Conservation (phyloP, 2,329 filamentous ascomycete genomes). For the Alternaria brassicicola region DNA sequence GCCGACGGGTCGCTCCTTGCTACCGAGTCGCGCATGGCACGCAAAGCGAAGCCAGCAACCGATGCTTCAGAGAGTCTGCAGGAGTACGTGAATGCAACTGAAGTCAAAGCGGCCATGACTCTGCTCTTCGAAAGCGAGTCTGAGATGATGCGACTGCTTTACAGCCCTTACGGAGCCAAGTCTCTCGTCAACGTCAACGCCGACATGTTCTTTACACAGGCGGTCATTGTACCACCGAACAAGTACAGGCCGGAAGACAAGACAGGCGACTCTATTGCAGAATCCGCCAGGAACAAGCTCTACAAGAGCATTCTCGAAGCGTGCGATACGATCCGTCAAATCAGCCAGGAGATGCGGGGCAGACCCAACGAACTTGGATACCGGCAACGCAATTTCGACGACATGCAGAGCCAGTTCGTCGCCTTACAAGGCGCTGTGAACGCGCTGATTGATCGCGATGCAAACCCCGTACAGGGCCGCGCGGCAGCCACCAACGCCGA, state of each 20-base stretch:
- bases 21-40: conserved; percentile 50
- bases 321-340: conserved; percentile 74
- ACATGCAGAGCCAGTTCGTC: conserved; percentile 82
- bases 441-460: conserved; percentile 86
- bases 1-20: conserved; percentile 60
- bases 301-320: conserved; percentile 84
- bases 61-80: conserved; percentile 56
- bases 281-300: conserved; percentile 84
- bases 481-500: conserved; percentile 82
- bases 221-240: conserved; percentile 88
- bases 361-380: conserved; percentile 48
- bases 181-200: conserved; percentile 64
- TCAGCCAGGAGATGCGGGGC: conserved; percentile 71
- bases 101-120: conserved; percentile 78
- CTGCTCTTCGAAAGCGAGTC: conserved; percentile 87
- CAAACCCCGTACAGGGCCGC: conserved; percentile 79
- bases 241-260: conserved; percentile 86
- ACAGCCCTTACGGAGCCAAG: conserved; percentile 74
- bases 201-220: conserved; percentile 94
- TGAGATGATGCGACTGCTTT: conserved; percentile 83
- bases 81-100: conserved; percentile 79
- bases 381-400: conserved; percentile 68
- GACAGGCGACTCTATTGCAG: conserved; percentile 81
- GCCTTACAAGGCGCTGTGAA: conserved; percentile 89
- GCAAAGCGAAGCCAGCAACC: conserved; percentile 49